Evolutionary conservation across 2,329 filamentous ascomycete genomes (phyloP).

Genomic region (Neocatenulostroma microsporum): DNA sequence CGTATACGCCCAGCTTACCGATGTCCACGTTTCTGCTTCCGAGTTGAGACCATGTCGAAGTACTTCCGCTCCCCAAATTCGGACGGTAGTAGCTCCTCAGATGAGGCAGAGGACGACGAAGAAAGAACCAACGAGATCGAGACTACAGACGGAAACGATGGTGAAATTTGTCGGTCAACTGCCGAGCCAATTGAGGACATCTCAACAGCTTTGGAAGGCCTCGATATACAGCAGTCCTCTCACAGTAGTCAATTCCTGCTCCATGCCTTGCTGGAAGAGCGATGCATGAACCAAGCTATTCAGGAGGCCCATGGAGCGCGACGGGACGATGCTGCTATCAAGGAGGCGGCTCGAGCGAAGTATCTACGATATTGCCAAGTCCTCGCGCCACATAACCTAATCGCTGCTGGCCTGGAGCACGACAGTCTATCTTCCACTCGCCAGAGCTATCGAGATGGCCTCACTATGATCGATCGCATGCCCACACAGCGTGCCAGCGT

Average conservation of each 20-base stretch:
- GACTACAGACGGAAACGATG: too few relatives aligned
- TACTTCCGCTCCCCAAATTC: constrained; percentile 18
- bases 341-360: constrained; percentile 29
- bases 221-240: too few relatives aligned
- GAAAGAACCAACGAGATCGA: too few relatives aligned
- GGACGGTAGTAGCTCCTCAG: constrained; percentile 12
- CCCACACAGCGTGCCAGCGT: too few relatives aligned
- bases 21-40: neutral
- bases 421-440: constrained; percentile 29
- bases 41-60: constrained; percentile 13
- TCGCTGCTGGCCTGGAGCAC: constrained; percentile 32
- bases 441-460: constrained; percentile 31
- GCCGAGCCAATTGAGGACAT: too few relatives aligned
- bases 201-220: too few relatives aligned
- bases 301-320: constrained; percentile 20
- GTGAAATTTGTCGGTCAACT: too few relatives aligned
- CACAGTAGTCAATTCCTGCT: constrained; percentile 34
- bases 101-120: too few relatives aligned
- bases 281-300: constrained; percentile 34
- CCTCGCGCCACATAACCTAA: constrained; percentile 29
- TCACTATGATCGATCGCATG: too few relatives aligned
- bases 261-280: constrained; percentile 40
- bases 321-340: constrained; percentile 31
- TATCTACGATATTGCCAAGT: constrained; percentile 34
- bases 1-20: too few relatives aligned